Percentiles rank a stretch among this genome's conserved stretches.
These are phyloP conservation scores for Colletotrichum tabaci DNA, from an alignment of 2,329 filamentous ascomycete genomes.

Conservation along the genomic window DNA sequence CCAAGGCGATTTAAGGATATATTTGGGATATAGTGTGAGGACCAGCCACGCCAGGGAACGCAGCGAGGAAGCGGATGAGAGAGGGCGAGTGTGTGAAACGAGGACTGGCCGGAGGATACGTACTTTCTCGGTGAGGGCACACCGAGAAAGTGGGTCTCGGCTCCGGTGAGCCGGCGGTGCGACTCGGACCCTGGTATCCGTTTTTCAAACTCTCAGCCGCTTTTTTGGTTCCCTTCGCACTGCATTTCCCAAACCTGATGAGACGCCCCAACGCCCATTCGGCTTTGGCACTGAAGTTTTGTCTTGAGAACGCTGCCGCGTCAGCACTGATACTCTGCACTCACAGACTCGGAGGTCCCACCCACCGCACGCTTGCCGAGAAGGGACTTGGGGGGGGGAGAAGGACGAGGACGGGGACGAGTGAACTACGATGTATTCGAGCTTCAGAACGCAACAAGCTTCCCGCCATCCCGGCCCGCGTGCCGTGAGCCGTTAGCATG, in stretches of 20 bases:
- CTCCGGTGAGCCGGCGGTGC: not conserved
- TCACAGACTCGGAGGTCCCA: not conserved
- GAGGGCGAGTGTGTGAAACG: not conserved
- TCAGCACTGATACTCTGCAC: not conserved
- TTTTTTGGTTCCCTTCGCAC: not conserved
- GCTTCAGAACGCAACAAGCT: slow-evolving; percentile 6
- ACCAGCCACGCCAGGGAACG: not conserved
- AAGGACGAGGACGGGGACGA: not conserved
- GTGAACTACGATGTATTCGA: not conserved
- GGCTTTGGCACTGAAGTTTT: not conserved
- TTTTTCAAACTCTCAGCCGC: slow-evolving; percentile 10
- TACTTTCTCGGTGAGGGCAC: not conserved
- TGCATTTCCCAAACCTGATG: slow-evolving; percentile 10
- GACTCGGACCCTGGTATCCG: slow-evolving; percentile 6
- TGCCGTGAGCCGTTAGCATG: slow-evolving; percentile 11
- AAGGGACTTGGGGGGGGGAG: too few species aligned
- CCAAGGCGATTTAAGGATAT: not conserved
- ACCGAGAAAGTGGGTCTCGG: not conserved
- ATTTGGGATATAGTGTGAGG: not conserved
- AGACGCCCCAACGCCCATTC: slow-evolving; percentile 3
- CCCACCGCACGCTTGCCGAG: too few species aligned
- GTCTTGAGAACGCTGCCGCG: not conserved
- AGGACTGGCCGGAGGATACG: not conserved
- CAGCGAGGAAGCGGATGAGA: not conserved
- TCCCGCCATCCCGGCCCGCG: slow-evolving; percentile 2